phyloP scores from a whole-genome alignment of 306 rosid genomes.

The Lathyrus sativus region DNA sequence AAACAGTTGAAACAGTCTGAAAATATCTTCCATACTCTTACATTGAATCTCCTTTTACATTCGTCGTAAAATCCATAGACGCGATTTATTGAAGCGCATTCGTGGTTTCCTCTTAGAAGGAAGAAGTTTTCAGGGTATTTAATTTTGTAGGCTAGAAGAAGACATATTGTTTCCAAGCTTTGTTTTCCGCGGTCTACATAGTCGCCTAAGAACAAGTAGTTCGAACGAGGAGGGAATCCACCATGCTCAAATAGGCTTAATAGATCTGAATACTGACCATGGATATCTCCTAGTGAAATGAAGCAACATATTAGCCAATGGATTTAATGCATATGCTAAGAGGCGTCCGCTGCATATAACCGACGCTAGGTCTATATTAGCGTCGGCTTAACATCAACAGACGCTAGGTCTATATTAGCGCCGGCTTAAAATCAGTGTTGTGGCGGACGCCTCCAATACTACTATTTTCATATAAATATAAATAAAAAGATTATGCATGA shows the following conservation, averaged over 20 bases:
- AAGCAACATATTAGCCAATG: slow-evolving; percentile 21
- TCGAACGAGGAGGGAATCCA: slow-evolving; percentile 49
- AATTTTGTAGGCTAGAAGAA: slow-evolving; percentile 47
- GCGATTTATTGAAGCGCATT: slow-evolving; percentile 42
- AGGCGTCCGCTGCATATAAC: no score
- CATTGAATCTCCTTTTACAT: slow-evolving; percentile 45
- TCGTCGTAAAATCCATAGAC: slow-evolving; percentile 47
- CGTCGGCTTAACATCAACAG: no score
- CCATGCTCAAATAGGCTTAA: slow-evolving; percentile 47
- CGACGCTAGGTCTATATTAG: no score
- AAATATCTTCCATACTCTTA: slow-evolving; percentile 40
- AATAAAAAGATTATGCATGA: not conserved
- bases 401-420: no score
- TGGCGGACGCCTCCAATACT: no score
- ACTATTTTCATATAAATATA: no score
- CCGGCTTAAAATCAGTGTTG: no score
- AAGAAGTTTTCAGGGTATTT: slow-evolving; percentile 45
- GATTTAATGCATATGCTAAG: no score
- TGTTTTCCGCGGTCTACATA: slow-evolving; percentile 53
- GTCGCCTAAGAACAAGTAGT: slow-evolving; percentile 45
- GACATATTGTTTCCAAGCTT: slow-evolving; percentile 47
- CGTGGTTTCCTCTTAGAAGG: slow-evolving; percentile 47
- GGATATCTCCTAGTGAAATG: slow-evolving; percentile 41
- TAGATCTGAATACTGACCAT: slow-evolving; percentile 47
- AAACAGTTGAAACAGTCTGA: slow-evolving; percentile 47